Conservation (phyloP, 257 asterid species). For the Asclepias syriaca region DNA sequence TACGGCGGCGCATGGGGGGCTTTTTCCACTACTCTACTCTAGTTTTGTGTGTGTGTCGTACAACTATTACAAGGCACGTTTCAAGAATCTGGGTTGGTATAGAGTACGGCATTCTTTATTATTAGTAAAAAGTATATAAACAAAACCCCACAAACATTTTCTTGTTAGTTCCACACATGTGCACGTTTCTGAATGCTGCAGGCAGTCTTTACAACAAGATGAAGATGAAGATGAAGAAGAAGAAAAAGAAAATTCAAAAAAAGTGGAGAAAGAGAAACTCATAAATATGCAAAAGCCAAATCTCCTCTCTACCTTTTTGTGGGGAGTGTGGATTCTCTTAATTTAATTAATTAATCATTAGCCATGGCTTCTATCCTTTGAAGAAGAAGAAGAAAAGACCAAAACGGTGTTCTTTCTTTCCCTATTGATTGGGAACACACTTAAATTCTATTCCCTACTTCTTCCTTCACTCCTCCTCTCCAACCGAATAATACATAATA, state of each 20-base stretch:
- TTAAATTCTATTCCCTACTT: not conserved
- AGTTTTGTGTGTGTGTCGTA: too few relatives aligned
- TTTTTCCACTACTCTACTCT: too few relatives aligned
- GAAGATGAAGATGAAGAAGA: too few relatives aligned
- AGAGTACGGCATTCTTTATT: too few relatives aligned
- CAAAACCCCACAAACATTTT: too few relatives aligned
- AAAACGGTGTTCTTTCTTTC: not conserved
- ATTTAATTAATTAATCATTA: constrained; percentile 32
- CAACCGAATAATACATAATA: not conserved
- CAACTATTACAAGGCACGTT: too few relatives aligned
- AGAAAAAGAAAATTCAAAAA: not conserved
- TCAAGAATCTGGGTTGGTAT: too few relatives aligned
- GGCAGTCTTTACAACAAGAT: not conserved
- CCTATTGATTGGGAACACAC: not conserved
- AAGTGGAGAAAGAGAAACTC: not conserved
- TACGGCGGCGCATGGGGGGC: not conserved
- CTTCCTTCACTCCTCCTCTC: too few relatives aligned
- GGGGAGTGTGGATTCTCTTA: constrained; percentile 9
- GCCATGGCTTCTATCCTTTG: constrained; percentile 8
- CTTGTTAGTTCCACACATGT: too few relatives aligned
- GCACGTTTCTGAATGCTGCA: constrained; percentile 4
- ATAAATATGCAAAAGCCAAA: constrained; percentile 14
- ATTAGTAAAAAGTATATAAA: too few relatives aligned
- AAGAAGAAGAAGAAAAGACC: not conserved
- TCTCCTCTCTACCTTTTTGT: constrained; percentile 20